phyloP scores from a whole-genome alignment of 306 rosid genomes.

The Lithocarpus polystachyus region DNA sequence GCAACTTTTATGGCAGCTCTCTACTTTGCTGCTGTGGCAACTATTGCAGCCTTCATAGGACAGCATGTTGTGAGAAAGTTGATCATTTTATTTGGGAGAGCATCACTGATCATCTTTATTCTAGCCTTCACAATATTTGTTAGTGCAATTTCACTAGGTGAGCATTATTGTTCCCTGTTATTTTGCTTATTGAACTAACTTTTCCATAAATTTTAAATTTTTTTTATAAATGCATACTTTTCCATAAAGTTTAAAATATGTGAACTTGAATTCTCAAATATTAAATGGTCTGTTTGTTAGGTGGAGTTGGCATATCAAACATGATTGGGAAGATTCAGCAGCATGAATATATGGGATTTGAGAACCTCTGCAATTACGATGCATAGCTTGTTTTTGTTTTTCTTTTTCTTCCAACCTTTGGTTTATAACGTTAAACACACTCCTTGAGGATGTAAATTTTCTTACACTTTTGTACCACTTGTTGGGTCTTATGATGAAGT shows the following conservation, averaged over 20 bases:
- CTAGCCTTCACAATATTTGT: constrained; percentile 66
- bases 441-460: background rate
- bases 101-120: constrained; percentile 85
- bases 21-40: constrained; percentile 70
- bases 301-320: constrained; percentile 80
- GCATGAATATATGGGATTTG: constrained; percentile 83
- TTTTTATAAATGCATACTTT: too few relatives aligned
- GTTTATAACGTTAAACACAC: background rate
- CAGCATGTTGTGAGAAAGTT: constrained; percentile 72
- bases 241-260: background rate
- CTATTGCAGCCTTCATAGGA: constrained; percentile 68
- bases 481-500: background rate
- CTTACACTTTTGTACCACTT: background rate
- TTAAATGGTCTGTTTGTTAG: constrained; percentile 30
- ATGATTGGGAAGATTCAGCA: constrained; percentile 47
- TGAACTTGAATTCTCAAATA: constrained; percentile 9
- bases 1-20: constrained; percentile 45
- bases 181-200: background rate
- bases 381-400: constrained; percentile 5
- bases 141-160: constrained; percentile 79
- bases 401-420: background rate
- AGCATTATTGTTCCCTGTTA: background rate
- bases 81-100: constrained; percentile 67
- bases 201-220: background rate
- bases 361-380: constrained; percentile 67